Evolutionary conservation across 768 basidiomycete species (phyloP).

Genomic region (Pleurotus giganteus): DNA sequence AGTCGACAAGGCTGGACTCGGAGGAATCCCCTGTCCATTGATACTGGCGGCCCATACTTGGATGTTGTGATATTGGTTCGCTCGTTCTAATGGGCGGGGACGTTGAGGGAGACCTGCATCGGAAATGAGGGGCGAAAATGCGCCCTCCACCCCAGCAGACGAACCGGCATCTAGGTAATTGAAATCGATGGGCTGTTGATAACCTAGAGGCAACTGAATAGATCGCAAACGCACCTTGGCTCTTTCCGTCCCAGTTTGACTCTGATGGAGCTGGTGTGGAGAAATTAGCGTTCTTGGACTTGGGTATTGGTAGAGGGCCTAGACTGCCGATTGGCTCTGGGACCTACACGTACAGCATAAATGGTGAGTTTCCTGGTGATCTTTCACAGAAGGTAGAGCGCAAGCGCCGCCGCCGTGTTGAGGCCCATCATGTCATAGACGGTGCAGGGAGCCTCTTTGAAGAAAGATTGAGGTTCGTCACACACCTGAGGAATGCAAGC

Average conservation of each 20-base stretch:
- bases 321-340: slow-evolving; percentile 36
- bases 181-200: slow-evolving; percentile 9
- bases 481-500: slow-evolving; percentile 38
- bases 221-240: slow-evolving; percentile 25
- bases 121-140: slow-evolving; percentile 25
- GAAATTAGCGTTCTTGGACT: slow-evolving; percentile 20
- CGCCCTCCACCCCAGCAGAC: slow-evolving; percentile 29
- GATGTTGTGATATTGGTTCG: slow-evolving; percentile 8
- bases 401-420: slow-evolving; percentile 23
- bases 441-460: slow-evolving; percentile 22
- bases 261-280: slow-evolving; percentile 32
- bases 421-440: slow-evolving; percentile 28
- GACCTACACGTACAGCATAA: slow-evolving; percentile 32
- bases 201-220: neutral
- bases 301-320: slow-evolving; percentile 25
- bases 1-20: slow-evolving; percentile 8
- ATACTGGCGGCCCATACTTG: neutral
- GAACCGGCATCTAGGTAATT: slow-evolving; percentile 27
- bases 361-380: neutral
- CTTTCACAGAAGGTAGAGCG: slow-evolving; percentile 18
- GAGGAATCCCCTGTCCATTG: neutral
- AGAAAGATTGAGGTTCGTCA: slow-evolving; percentile 20
- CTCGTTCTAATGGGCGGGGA: slow-evolving; percentile 12
- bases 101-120: slow-evolving; percentile 20
- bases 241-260: slow-evolving; percentile 44